Conservation (phyloP, 2,329 filamentous ascomycete genomes). For the Pseudopyricularia cyperi region DNA sequence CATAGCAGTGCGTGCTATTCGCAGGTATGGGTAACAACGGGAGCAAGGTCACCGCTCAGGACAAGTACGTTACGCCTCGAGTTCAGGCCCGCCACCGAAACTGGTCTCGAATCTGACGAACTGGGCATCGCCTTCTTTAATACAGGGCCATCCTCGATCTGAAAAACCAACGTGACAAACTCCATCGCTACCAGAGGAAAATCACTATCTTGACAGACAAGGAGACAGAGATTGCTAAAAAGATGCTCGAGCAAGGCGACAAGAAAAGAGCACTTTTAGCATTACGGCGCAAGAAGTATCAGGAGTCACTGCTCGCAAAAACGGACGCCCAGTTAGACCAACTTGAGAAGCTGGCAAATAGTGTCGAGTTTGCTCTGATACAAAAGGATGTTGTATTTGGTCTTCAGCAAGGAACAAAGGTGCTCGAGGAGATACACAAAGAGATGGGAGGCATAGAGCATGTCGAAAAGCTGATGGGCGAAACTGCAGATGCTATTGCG, state of each 20-base stretch:
- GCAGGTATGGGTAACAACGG: slow-evolving; percentile 37
- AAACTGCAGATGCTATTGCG: slow-evolving; percentile 77
- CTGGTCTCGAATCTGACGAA: not conserved
- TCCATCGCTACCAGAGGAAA: slow-evolving; percentile 89
- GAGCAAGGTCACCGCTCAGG: slow-evolving; percentile 57
- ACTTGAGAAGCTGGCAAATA: slow-evolving; percentile 74
- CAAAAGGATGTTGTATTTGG: slow-evolving; percentile 95
- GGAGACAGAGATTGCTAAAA: slow-evolving; percentile 74
- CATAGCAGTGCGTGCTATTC: not conserved
- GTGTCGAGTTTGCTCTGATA: slow-evolving; percentile 90
- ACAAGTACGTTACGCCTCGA: slow-evolving; percentile 49
- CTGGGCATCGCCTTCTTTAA: slow-evolving; percentile 1
- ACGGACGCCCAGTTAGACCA: slow-evolving; percentile 92
- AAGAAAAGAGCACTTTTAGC: slow-evolving; percentile 74
- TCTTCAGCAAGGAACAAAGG: slow-evolving; percentile 78
- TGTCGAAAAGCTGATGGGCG: slow-evolving; percentile 90
- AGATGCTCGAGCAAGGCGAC: slow-evolving; percentile 70
- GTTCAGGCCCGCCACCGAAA: not conserved
- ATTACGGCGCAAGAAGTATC: slow-evolving; percentile 90
- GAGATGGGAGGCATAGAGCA: slow-evolving; percentile 94
- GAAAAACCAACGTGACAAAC: slow-evolving; percentile 93
- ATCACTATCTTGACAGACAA: slow-evolving; percentile 76
- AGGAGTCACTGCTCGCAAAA: slow-evolving; percentile 76
- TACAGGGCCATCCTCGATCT: slow-evolving; percentile 88
- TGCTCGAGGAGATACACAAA: slow-evolving; percentile 79